Percentiles rank a stretch among this genome's conserved stretches.
These are phyloP conservation scores for Verticillium nubilum DNA, from an alignment of 2,329 filamentous ascomycete genomes.

Conservation along the genomic window DNA sequence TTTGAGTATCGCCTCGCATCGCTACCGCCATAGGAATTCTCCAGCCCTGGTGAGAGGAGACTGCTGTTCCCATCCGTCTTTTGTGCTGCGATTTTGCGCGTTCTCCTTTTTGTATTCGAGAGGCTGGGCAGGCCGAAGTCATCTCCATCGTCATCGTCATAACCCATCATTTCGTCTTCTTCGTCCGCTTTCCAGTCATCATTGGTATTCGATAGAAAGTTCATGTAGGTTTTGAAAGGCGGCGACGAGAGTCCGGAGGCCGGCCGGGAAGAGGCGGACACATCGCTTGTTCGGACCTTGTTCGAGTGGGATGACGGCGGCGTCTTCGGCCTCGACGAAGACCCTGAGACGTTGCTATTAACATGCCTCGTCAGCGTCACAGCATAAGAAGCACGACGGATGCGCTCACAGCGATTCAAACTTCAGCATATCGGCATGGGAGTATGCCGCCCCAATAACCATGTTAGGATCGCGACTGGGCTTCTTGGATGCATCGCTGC, in stretches of 20 bases:
- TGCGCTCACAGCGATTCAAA: slow-evolving; percentile 67
- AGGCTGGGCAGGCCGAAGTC: slow-evolving; percentile 93
- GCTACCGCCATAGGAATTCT: slow-evolving; percentile 29
- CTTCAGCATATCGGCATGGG: slow-evolving; percentile 90
- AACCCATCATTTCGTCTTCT: slow-evolving; percentile 68
- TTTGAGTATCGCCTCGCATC: slow-evolving; percentile 63
- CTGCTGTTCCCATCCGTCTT: slow-evolving; percentile 23
- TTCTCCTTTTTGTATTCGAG: slow-evolving; percentile 80
- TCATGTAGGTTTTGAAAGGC: slow-evolving; percentile 70
- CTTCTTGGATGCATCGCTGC: slow-evolving; percentile 47
- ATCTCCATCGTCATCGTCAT: slow-evolving; percentile 82
- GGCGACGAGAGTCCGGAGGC: slow-evolving; percentile 53
- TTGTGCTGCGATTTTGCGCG: slow-evolving; percentile 44
- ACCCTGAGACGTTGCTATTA: slow-evolving; percentile 50
- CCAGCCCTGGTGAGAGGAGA: slow-evolving; percentile 26
- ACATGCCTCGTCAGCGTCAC: slow-evolving; percentile 5
- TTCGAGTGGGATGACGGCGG: slow-evolving; percentile 59
- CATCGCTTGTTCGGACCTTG: slow-evolving; percentile 48
- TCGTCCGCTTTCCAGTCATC: slow-evolving; percentile 77
- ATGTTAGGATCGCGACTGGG: slow-evolving; percentile 58
- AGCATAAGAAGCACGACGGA: neutral
- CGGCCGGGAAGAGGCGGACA: slow-evolving; percentile 47
- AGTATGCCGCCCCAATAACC: slow-evolving; percentile 92
- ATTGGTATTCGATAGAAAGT: slow-evolving; percentile 74
- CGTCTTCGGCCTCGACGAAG: slow-evolving; percentile 65